Base-by-base conservation (phyloP, 2,329 filamentous ascomycete species). In the Penicillium freii region DNA sequence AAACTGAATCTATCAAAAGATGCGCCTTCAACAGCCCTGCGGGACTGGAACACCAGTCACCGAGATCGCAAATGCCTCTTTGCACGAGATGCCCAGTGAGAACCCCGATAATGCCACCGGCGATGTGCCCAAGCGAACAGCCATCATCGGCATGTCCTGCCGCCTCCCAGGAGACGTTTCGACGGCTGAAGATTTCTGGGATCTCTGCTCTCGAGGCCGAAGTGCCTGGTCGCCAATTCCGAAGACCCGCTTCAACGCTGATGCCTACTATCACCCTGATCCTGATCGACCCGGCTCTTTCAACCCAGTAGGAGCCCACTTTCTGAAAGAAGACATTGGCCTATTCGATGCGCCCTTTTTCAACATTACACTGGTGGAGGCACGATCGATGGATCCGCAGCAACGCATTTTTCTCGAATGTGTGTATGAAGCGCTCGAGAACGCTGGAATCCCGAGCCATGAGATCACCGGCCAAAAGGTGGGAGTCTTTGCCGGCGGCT, bases 271-370 rank as follows among this genome's bases (percentile, higher is more conserved):
- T 25, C 66, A 68, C 31, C 64, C 65, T 19, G 54, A 66, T 25
- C 60, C 58, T 1, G 61, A 67, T 27, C 56, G 64, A 45, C 54
- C 60, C 1, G 66, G 66, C 4, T 64, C 59, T 7, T 61, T 67
- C 51, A 68, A 66, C 46, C 58, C 63, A 1, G 36, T 36, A 33
- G 68, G 67, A 23, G 68, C 62, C 2, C 64, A 69, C 47, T 70
- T 70, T 46, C 51, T 70, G n/a, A 55, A 61, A n/a, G 62, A 69
- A 43, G 68, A 70, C 57, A 46, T 67, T 9, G 62, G 58, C 1
- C 39, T 59, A 9, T 70, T 70, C 53, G 68, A 70, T 53, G 67
- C 67, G 13, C 62, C 65, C 4, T 70, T 70, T 48, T 70, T 70
- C 58, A 66, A 64, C n/a, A 69, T 70, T 23, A 66, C 62, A 2